Conservation (phyloP, 208 protist genomes). For the Herpetomonas muscarum region DNA sequence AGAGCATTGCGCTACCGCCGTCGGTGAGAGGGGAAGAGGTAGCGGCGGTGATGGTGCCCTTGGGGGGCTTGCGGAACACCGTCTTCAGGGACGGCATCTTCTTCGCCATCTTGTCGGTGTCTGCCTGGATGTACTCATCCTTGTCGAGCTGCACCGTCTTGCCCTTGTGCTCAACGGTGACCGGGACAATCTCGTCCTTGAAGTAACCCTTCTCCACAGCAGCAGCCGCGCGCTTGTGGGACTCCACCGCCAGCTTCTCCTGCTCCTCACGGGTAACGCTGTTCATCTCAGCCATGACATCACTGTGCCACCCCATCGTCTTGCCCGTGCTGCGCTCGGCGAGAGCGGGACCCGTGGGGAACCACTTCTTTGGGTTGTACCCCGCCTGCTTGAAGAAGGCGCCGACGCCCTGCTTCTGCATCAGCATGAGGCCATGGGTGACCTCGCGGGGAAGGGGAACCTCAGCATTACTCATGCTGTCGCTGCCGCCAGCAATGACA, state of each 20-base stretch:
- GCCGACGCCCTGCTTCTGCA: conserved; percentile 43
- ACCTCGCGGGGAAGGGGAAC: conserved; percentile 48
- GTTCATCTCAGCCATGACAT: conserved; percentile 82
- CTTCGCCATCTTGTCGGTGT: conserved; percentile 47
- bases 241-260: conserved; percentile 59
- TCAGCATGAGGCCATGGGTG: conserved; percentile 51
- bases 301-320: conserved; percentile 88
- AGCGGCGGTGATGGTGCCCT: conserved; percentile 80
- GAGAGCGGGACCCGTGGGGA: conserved; percentile 45
- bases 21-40: conserved; percentile 79
- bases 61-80: conserved; percentile 56
- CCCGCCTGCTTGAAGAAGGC: conserved; percentile 64
- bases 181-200: conserved; percentile 67
- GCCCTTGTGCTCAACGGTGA: conserved; percentile 33
- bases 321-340: conserved; percentile 83
- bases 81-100: conserved; percentile 73
- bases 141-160: conserved; percentile 27
- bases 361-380: conserved; percentile 56
- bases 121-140: conserved; percentile 71
- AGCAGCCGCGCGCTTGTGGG: conserved; percentile 59
- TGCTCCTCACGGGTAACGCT: conserved; percentile 60
- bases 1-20: conserved; percentile 70
- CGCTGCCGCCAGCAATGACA: conserved; percentile 83
- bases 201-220: conserved; percentile 73
- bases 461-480: conserved; percentile 77